These are phyloP conservation scores for Irpex sp. DNA, from an alignment of 1,284 basidiomycete species.

Conservation along the genomic window DNA sequence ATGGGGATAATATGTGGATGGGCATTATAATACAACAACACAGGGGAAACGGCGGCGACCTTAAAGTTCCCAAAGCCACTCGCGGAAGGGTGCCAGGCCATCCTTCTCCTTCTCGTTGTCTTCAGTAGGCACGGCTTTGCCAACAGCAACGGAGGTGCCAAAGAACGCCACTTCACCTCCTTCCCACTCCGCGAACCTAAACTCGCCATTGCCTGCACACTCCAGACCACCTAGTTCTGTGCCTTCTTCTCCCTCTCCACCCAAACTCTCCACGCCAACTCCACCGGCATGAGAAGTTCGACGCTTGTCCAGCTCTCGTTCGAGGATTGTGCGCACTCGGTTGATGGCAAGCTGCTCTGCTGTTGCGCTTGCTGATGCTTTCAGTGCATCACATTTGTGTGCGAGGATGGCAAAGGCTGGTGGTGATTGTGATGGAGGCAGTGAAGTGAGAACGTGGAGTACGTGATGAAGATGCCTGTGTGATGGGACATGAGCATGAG, in stretches of 20 bases:
- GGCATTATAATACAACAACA: background rate
- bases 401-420: constrained; percentile 66
- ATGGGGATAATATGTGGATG: background rate
- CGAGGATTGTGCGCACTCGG: constrained; percentile 70
- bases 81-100: constrained; percentile 42
- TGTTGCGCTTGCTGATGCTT: constrained; percentile 39
- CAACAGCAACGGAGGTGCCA: constrained; percentile 52
- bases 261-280: constrained; percentile 68
- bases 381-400: constrained; percentile 72
- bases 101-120: constrained; percentile 32
- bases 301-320: constrained; percentile 78
- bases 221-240: constrained; percentile 28
- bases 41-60: constrained; percentile 13
- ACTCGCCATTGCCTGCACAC: constrained; percentile 38
- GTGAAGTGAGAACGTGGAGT: constrained; percentile 62
- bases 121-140: constrained; percentile 24
- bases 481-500: background rate
- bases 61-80: constrained; percentile 46
- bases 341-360: constrained; percentile 54
- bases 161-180: constrained; percentile 69
- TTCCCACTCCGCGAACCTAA: constrained; percentile 76
- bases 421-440: constrained; percentile 61
- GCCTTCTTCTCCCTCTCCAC: constrained; percentile 30
- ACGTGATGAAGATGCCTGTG: constrained; percentile 68
- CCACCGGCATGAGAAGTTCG: constrained; percentile 56